Evolutionary conservation across 2,329 filamentous ascomycete genomes (phyloP).

Genomic region (Neofusicoccum sp.): DNA sequence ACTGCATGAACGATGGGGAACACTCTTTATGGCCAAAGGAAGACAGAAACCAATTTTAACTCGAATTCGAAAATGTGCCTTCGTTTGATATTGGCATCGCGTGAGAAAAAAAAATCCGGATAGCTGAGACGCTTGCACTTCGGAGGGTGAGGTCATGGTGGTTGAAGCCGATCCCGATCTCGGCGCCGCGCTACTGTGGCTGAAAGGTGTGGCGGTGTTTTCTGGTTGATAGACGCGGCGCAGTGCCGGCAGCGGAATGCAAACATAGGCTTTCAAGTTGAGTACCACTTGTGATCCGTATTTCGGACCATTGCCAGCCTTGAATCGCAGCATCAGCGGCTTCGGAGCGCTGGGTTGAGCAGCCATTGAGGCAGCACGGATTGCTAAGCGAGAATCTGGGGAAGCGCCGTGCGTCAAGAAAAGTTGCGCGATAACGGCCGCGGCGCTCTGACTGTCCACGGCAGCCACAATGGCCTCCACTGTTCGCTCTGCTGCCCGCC

Average conservation of each 20-base stretch:
- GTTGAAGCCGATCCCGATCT: not conserved
- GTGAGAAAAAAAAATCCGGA: too few relatives aligned
- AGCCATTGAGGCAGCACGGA: slow-evolving; percentile 10
- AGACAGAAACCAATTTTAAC: too few relatives aligned
- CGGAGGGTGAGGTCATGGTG: not conserved
- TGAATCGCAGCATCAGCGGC: too few relatives aligned
- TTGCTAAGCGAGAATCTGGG: slow-evolving; percentile 19
- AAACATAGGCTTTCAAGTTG: too few relatives aligned
- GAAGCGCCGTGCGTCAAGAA: slow-evolving; percentile 15
- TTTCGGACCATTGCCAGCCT: too few relatives aligned
- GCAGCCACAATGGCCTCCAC: slow-evolving; percentile 35
- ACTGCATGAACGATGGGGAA: too few relatives aligned
- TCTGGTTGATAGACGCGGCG: not conserved
- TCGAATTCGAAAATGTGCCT: too few relatives aligned
- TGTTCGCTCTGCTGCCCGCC: slow-evolving; percentile 33
- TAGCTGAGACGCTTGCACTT: too few relatives aligned
- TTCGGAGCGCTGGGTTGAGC: not conserved
- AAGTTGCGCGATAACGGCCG: slow-evolving; percentile 17
- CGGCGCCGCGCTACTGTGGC: not conserved
- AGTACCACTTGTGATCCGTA: too few relatives aligned
- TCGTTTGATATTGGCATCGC: too few relatives aligned
- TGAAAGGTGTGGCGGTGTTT: not conserved
- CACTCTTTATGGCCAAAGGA: too few relatives aligned
- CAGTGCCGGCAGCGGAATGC: too few relatives aligned
- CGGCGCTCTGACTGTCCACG: slow-evolving; percentile 10